Evolutionary conservation across 139 green algal genomes (phyloP), one percentile per base, ranked within the genome.

Genomic region (Chara braunii): DNA sequence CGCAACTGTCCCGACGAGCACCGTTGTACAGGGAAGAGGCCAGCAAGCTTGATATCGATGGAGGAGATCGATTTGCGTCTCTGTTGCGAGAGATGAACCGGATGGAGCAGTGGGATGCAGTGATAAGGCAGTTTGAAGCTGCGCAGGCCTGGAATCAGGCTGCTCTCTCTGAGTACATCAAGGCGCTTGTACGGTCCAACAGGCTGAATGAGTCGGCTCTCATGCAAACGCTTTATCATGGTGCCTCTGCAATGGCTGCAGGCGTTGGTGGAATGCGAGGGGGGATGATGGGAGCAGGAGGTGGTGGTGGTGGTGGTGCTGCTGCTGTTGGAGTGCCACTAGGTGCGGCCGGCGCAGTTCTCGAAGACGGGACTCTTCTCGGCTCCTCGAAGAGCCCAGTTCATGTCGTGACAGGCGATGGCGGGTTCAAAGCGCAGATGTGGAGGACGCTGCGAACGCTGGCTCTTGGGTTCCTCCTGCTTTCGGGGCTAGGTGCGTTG

Each of bases 141-240:
- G 31, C 23, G 30, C 56, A 55, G 1, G 42, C 50, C 28, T 80
- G 77, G 32, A 74, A 72, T 0, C 79, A 87, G 55, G 80, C 65
- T 3, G 85, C 90, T 2, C 70, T 96, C 31, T 79, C 74, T 2
- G 90, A 96, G 70, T 96, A 96, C 51, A 80, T 96, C 1, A 87
- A 85, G 12, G 90, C 90, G 0, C 81, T 96, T 18, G 84, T 87
- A 9, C 70, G 74, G 7, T 68, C 88, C 4, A 84, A 95, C 68
- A 68, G 83, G 6, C 75, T 96, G 18, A 88, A 96, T 70, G 84
- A 70, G 45, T 74, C 62, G 35, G 53, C 82, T 0, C 60, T 95
- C 28, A 42, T 84, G 22, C 51, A 76, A 18, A 85, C 85, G 84
- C 81, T 94, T 45, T 60, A 73, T 4, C 55, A 23, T 24, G 67